These are phyloP conservation scores for Bipolaris zeicola DNA, from an alignment of 2,329 filamentous ascomycete genomes.

Conservation along the genomic window DNA sequence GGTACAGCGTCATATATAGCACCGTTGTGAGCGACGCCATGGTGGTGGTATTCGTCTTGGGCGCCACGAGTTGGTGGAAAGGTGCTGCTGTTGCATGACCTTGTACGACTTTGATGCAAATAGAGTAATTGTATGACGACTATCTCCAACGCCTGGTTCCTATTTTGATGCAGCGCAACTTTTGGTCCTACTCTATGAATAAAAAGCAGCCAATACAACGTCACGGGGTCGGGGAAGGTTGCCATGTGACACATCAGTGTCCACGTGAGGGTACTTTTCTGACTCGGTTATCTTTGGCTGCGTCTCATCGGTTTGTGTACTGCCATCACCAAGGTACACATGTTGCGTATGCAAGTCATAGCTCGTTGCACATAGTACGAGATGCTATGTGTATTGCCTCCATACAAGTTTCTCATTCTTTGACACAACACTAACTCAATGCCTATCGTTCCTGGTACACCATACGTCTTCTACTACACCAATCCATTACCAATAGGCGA, in stretches of 20 bases:
- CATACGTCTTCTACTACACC: neutral
- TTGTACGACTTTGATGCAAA: neutral
- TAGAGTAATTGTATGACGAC: constrained; percentile 8
- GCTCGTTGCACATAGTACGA: neutral
- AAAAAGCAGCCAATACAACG: neutral
- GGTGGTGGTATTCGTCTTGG: constrained; percentile 77
- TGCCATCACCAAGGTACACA: neutral
- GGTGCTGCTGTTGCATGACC: constrained; percentile 40
- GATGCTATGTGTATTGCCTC: neutral
- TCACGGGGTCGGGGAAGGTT: neutral
- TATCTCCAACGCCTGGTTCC: neutral
- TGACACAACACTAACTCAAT: neutral
- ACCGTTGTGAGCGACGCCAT: constrained; percentile 76
- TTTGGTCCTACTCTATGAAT: constrained; percentile 2
- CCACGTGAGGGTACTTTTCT: neutral
- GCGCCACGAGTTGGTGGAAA: constrained; percentile 59
- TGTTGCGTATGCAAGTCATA: constrained; percentile 9
- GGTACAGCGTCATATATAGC: constrained; percentile 73
- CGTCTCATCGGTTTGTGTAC: neutral
- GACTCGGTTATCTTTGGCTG: neutral
- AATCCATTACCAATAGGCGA: no score
- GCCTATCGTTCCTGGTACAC: neutral
- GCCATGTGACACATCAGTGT: constrained; percentile 1
- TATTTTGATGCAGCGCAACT: neutral
- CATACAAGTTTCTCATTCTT: neutral